phyloP scores from a whole-genome alignment of 139 green algal species.

The Chlamydomonas eustigma region DNA sequence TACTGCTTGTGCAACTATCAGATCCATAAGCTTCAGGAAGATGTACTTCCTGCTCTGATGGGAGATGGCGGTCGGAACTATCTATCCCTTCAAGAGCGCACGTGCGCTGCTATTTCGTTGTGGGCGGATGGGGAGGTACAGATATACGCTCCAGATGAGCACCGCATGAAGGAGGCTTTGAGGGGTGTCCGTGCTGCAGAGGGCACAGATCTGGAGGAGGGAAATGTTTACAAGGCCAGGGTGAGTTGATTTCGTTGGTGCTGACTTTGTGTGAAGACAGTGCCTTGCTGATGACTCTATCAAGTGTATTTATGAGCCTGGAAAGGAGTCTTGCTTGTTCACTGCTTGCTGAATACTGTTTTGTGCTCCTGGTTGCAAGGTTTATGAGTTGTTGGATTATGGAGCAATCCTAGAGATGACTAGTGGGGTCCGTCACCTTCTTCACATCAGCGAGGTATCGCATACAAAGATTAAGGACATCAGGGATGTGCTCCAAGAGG shows the following conservation, averaged over 20 bases:
- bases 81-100: not conserved
- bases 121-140: not conserved
- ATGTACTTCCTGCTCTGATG: not conserved
- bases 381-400: not conserved
- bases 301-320: no score
- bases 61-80: not conserved
- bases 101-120: not conserved
- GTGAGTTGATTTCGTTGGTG: not conserved
- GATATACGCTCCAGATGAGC: not conserved
- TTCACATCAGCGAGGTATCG: slow-evolving; percentile 5
- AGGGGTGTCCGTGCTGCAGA: not conserved
- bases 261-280: no score
- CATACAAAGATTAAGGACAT: not conserved
- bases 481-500: not conserved
- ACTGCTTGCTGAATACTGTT: no score
- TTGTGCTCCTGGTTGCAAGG: not conserved
- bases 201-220: slow-evolving; percentile 4
- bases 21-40: not conserved
- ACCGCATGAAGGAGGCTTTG: not conserved
- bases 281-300: no score
- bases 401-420: not conserved
- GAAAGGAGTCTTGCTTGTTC: no score
- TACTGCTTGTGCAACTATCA: no score
- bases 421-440: not conserved
- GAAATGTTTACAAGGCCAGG: not conserved